Evolutionary conservation across 345 rosid species (phyloP), one percentile per base, ranked within the genome.

Genomic region (Acer negundo): DNA sequence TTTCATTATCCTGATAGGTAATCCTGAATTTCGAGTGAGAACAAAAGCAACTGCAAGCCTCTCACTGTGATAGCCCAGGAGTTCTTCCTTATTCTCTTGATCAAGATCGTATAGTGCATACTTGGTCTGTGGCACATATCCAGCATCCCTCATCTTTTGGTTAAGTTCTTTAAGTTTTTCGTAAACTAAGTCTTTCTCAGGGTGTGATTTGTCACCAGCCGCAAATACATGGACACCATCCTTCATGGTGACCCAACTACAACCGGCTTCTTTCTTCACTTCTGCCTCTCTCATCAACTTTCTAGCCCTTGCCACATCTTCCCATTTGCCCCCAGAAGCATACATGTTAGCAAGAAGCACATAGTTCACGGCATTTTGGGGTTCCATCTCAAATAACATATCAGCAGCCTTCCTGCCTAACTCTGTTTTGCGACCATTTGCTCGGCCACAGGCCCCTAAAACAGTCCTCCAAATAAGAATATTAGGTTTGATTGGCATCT

Each of bases 211-310:
- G 81, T 91, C 97, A 51, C 97, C 97, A 8, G 98, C 91, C 11
- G 87, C 94, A 79, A 95, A 95, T 62, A 89, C 86, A 81, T 95
- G 97, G 74, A 93, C 91, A 1, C 97, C 97, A 65, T 93, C 97
- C 58, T 90, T 93, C 98, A 91, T 93, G 26, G 91, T 90, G 35
- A 95, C 97, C 98, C 98, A 95, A 77, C 97, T 93, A 69, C 92
- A 90, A 53, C 98, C 97, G 4, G 97, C 97, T 84, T 95, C 98
- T 79, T 95, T 95, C 79, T 87, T 93, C 77, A 86, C 97, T 4
- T 79, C 88, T 16, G 95, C 93, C 77, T 83, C 87, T 81, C 82
- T 84, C 98, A 95, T 93, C 72, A 84, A 88, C 81, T 66, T 88
- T 80, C 98, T 87, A 56, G 95, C 89, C 49, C 79, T 81, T 49